Percentiles rank a stretch among this genome's conserved stretches.
These are phyloP conservation scores for Acrodontium crateriforme DNA, from an alignment of 2,329 filamentous ascomycete genomes.

Conservation along the genomic window DNA sequence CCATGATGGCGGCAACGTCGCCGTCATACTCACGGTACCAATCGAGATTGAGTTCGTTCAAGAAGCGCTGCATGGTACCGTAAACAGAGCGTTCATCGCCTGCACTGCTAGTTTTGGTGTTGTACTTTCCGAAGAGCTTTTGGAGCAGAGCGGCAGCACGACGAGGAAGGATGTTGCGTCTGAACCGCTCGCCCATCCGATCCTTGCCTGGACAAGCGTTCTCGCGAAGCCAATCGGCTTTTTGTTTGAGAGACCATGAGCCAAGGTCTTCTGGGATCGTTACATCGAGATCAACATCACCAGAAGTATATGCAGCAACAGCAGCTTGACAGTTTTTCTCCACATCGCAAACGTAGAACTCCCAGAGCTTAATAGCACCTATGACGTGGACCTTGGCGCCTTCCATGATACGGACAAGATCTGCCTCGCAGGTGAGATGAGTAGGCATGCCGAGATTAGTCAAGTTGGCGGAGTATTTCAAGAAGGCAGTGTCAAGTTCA, in stretches of 20 bases:
- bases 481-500: slow-evolving; percentile 63
- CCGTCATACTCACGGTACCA: slow-evolving; percentile 87
- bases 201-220: slow-evolving; percentile 59
- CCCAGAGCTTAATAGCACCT: slow-evolving; percentile 68
- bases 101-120: slow-evolving; percentile 35
- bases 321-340: slow-evolving; percentile 56
- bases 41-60: slow-evolving; percentile 74
- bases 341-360: slow-evolving; percentile 79
- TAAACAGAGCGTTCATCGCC: slow-evolving; percentile 39
- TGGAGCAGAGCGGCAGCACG: slow-evolving; percentile 56
- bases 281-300: slow-evolving; percentile 42
- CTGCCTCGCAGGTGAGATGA: slow-evolving; percentile 53
- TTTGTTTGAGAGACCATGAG: slow-evolving; percentile 44
- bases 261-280: slow-evolving; percentile 38
- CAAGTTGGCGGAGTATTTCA: slow-evolving; percentile 50
- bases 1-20: slow-evolving; percentile 68
- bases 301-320: slow-evolving; percentile 56
- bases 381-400: slow-evolving; percentile 72
- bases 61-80: slow-evolving; percentile 43
- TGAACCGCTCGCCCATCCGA: slow-evolving; percentile 65
- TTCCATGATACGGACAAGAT: slow-evolving; percentile 70
- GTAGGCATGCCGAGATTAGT: slow-evolving; percentile 59
- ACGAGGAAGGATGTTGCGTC: slow-evolving; percentile 54
- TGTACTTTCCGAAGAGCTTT: slow-evolving; percentile 55
- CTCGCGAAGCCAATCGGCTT: slow-evolving; percentile 51